Conservation (phyloP, 768 basidiomycete genomes). For the Pulveroboletus ravenelii region DNA sequence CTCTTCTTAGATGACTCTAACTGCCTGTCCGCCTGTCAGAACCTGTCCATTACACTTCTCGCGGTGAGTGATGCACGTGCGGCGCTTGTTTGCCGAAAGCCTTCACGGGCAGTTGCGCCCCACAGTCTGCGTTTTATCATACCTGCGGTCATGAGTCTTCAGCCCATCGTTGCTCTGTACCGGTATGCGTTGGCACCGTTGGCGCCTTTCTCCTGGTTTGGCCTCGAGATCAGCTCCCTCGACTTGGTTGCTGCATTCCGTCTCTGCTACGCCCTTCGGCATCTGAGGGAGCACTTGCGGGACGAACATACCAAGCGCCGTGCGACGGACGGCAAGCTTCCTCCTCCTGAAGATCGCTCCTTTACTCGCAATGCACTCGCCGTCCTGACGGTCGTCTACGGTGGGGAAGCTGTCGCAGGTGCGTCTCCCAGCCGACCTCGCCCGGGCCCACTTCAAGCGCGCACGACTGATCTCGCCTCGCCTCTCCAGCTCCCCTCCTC, state of each 20-base stretch:
- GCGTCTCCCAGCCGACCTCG: constrained; percentile 16
- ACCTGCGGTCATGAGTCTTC: constrained; percentile 29
- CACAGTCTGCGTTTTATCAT: background rate
- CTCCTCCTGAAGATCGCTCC: constrained; percentile 44
- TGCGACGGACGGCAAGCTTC: constrained; percentile 29
- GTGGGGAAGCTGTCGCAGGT: constrained; percentile 73
- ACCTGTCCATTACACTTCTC: too few species aligned
- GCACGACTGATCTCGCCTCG: background rate
- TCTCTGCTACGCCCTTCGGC: constrained; percentile 64
- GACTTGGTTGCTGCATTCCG: constrained; percentile 66
- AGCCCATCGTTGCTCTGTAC: constrained; percentile 47
- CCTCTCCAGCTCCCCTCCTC: constrained; percentile 51
- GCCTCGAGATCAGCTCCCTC: constrained; percentile 52
- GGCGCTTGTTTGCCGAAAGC: background rate
- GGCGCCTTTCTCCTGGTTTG: constrained; percentile 66
- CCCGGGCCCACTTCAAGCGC: background rate
- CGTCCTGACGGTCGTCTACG: constrained; percentile 66
- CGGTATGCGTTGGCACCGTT: constrained; percentile 52
- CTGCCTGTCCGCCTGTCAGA: too few species aligned
- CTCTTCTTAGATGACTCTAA: too few species aligned
- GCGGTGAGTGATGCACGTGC: constrained; percentile 1
- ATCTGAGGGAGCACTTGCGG: constrained; percentile 52
- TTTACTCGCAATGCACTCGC: constrained; percentile 54
- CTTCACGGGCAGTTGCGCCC: background rate
- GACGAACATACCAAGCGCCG: constrained; percentile 39